These are phyloP conservation scores for Sclerotinia nivalis DNA, from an alignment of 2,329 filamentous ascomycete genomes.

Conservation along the genomic window DNA sequence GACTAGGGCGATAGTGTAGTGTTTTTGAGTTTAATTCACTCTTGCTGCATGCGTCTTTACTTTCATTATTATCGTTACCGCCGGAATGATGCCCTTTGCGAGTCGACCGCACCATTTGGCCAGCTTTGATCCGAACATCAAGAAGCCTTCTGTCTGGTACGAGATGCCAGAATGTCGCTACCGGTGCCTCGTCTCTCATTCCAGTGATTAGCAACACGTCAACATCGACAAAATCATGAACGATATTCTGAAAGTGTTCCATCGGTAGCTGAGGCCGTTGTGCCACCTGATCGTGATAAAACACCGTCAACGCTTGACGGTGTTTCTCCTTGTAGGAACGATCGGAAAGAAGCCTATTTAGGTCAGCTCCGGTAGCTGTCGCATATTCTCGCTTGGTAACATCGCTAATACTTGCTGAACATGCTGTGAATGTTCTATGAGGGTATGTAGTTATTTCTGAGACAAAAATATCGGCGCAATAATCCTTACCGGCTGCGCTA, in stretches of 20 bases:
- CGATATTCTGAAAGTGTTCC: constrained; percentile 46
- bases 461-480: constrained; percentile 56
- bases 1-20: constrained; percentile 44
- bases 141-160: constrained; percentile 54
- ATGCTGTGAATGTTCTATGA: constrained; percentile 42
- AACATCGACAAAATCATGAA: constrained; percentile 45
- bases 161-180: constrained; percentile 55
- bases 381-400: constrained; percentile 59
- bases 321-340: constrained; percentile 64
- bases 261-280: constrained; percentile 50
- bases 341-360: constrained; percentile 51
- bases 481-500: constrained; percentile 60
- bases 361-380: constrained; percentile 48
- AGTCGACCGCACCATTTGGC: constrained; percentile 41
- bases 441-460: constrained; percentile 42
- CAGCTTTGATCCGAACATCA: constrained; percentile 53
- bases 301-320: constrained; percentile 52
- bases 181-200: constrained; percentile 56
- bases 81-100: constrained; percentile 41
- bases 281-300: constrained; percentile 50
- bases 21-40: constrained; percentile 31
- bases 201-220: constrained; percentile 60
- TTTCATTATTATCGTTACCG: constrained; percentile 22
- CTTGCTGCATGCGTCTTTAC: constrained; percentile 27
- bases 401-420: constrained; percentile 57